Base-by-base conservation (phyloP, 2,329 filamentous ascomycete genomes). In the Plectosphaerella plurivora region DNA sequence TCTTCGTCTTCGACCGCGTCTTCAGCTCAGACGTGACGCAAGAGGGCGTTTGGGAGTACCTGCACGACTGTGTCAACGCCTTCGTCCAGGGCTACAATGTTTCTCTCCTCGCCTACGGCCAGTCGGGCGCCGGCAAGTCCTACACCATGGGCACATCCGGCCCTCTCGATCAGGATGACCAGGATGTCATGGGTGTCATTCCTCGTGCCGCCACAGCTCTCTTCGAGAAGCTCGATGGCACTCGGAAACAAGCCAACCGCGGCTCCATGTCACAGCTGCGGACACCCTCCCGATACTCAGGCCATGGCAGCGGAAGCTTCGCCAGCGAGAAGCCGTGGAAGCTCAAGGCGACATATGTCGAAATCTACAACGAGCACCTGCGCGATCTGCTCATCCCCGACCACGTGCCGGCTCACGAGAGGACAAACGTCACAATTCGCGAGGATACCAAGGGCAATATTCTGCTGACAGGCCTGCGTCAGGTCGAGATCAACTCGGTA, bases 51-150 rank as follows among this genome's bases (percentile, higher is more conserved):
- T 99, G 93, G 89, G 89, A 96, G 46, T 99, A 99, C 64, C 77
- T 99, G 47, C 84, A 84, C 56, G 94, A 99, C 60, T 95, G 91
- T 61, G 88, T 97, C 60, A 84, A 79, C 61, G 89, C 92, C 3
- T 99, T 99, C 62, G 76, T 94, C 1, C 91, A 97, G 66, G 94
- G 94, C 51, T 99, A 97, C 81, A 99, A 99, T 82, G 94, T 99
- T 53, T 99, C 94, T 4, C 84, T 99, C 48, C 76, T 99, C 62
- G 94, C 94, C 47, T 99, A 99, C 65, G 94, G 94, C 59, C 94
- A 99, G 75, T 99, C 94, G 25, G 94, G 94, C 52, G 91, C 94
- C 11, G 94, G 94, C 61, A 99, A 99, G 73, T 97, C 93, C 3
- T 97, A 96, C 67, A 99, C 94, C 0, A 99, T 99, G 94, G 94